Conservation (phyloP, 768 basidiomycete species). For the Roridomyces roridus region DNA sequence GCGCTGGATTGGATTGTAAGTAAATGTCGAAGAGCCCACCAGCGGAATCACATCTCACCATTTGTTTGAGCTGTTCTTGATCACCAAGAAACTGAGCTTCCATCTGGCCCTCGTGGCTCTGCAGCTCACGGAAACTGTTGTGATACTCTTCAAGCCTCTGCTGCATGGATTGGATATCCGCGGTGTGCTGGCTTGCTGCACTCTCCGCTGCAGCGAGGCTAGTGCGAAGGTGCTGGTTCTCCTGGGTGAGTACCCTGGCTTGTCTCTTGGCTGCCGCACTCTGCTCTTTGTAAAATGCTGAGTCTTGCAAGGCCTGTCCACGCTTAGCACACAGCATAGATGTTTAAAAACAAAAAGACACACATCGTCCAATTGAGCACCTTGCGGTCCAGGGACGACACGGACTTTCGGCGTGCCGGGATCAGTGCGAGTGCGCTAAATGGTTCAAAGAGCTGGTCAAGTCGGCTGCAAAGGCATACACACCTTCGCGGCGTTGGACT, state of each 20-base stretch:
- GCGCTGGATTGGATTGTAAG: too few species aligned
- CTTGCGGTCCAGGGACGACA: constrained; percentile 6
- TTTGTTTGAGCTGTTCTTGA: constrained; percentile 9
- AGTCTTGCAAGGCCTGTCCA: too few species aligned
- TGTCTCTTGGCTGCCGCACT: constrained; percentile 11
- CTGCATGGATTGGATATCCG: neutral
- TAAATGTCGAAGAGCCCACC: too few species aligned
- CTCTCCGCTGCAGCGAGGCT: constrained; percentile 9
- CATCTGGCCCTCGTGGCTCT: constrained; percentile 13
- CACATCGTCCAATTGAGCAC: neutral
- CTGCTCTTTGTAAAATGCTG: too few species aligned
- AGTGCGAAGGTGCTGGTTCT: constrained; percentile 4
- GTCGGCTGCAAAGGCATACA: too few species aligned
- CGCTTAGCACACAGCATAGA: too few species aligned
- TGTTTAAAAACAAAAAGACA: too few species aligned
- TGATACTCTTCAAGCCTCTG: neutral
- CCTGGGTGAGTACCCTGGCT: neutral
- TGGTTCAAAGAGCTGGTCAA: neutral
- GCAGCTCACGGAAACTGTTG: constrained; percentile 5
- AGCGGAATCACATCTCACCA: constrained; percentile 13
- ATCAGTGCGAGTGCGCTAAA: neutral
- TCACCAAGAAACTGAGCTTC: constrained; percentile 14
- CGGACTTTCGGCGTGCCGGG: constrained; percentile 2
- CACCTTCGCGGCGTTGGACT: too few species aligned
- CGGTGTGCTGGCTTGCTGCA: neutral